Evolutionary conservation across 2,329 filamentous ascomycete genomes (phyloP), one percentile per base, ranked within the genome.

Genomic region (Aureobasidium sp.): DNA sequence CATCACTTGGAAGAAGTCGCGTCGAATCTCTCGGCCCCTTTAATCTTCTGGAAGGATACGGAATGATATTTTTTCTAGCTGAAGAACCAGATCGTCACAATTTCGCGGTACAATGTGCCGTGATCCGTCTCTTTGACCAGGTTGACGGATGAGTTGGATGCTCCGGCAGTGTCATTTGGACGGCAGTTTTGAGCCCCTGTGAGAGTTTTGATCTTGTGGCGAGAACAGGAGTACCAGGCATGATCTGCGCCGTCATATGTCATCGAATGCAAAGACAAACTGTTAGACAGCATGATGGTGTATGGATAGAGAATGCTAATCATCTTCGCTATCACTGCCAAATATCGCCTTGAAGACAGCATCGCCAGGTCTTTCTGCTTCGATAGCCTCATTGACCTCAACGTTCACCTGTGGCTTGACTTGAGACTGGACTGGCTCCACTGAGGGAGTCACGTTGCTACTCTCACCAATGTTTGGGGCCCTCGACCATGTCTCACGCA

Each of bases 341-440:
- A 97, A 97, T 33, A 97, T 91, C n/a, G 91, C 90, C 67, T 85
- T 90, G 68, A 97, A 91, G 0, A 97, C 86, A 47, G 89, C 89
- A 53, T 92, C 90, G 17, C 88, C 86, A 0, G 91, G 89, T 60
- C 85, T 82, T 68, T 85, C 80, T 0, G 82, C 86, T 70, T 95
- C 89, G 11, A 96, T 70, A 4, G 88, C 89, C 62, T 91, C 87
- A 68, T 96, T 96, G 66, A 79, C 83, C 65, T 90, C 88, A 0
- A 86, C 82, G 71, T 96, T 84, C 27, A 94, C 81, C 61, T 58
- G 56, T 48, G 53, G 61, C 37, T 17, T 61, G 6, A n/a, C 19
- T 54, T 63, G 17, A 9, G 63, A 52, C 17, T 62, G 52, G 24
- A 63, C 39, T 62, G 60, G 65, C 50, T 50, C 62, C 56, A 50